phyloP scores from a whole-genome alignment of 441 rosid genomes.

The Geranium incanum region DNA sequence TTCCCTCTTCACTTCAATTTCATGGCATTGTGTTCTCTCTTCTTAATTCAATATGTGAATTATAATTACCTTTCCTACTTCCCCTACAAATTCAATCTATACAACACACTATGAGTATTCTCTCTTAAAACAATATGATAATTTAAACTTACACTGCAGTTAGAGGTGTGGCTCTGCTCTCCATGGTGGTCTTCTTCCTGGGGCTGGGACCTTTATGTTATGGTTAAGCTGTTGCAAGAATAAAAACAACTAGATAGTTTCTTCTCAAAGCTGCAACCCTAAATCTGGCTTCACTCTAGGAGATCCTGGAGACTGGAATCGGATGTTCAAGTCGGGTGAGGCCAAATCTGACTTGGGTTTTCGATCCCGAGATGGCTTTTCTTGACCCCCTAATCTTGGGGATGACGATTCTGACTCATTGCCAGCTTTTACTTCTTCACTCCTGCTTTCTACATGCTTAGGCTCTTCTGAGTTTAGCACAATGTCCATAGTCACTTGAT shows the following conservation, averaged over 20 bases:
- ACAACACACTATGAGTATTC: background rate
- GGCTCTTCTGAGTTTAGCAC: background rate
- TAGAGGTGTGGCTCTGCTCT: background rate
- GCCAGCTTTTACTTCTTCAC: too few species aligned
- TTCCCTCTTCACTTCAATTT: too few species aligned
- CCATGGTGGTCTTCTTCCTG: background rate
- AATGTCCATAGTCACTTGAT: too few species aligned
- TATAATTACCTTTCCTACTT: background rate
- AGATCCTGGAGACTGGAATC: conserved; percentile 84
- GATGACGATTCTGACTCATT: too few species aligned
- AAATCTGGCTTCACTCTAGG: conserved; percentile 86
- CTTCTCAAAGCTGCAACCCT: conserved; percentile 65
- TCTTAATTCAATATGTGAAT: too few species aligned
- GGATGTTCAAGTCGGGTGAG: conserved; percentile 83
- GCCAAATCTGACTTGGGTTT: conserved; percentile 49
- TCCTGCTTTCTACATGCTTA: too few species aligned
- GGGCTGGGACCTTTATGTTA: background rate
- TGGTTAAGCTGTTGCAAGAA: background rate
- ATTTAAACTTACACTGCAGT: background rate
- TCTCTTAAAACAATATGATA: background rate
- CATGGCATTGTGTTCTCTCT: too few species aligned
- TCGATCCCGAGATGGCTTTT: background rate
- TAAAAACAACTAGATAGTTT: background rate
- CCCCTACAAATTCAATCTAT: background rate
- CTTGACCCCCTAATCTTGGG: background rate